Base-by-base conservation (phyloP, 768 basidiomycete genomes). In the Mycena belliarum region DNA sequence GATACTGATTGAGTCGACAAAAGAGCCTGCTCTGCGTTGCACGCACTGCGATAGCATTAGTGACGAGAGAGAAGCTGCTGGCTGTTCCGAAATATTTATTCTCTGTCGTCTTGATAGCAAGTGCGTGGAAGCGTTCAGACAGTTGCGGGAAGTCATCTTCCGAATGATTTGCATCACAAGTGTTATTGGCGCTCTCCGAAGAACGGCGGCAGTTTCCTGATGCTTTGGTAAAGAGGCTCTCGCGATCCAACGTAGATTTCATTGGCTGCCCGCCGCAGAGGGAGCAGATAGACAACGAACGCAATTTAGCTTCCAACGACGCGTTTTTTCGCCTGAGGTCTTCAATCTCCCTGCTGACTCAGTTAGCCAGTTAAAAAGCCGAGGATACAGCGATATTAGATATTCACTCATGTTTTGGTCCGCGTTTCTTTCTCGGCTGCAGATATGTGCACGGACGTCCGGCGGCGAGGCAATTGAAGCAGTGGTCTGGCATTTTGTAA, bases 61-160 rank as follows among this genome's bases (percentile, higher is more conserved):
- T 71, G 25, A 75, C 67, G 44, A 81, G 75, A 69, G 76, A 75
- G 35, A 78, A 70, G n/a, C 70, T 66, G 60, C 80, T 80, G 20
- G 76, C 72, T 38, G 70, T 68, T 9, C 79, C 78, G 61, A 38
- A 79, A 55, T 77, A 80, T 16, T 29, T 47, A 15, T 35, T 15
- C 11, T 23, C 40, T 16, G 11, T 41, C 16, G 33, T 35, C 33
- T 35, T 35, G 20, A 41, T 21, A 16, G 5, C 1, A 20, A 41
- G 21, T 11, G 10, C 14, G 40, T 21, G 40, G 16, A 41, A 41
- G 11, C 21, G 40, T n/a, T 41, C 40, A 21, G 40, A n/a, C 6
- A 41, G 40, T 23, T 23, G 33, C 14, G 9, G 11, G 16, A 35
- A 35, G 33, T 41, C 40, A 5, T 41, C 40, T 23, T 41, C 40